phyloP scores from a whole-genome alignment of 768 basidiomycete species.

The Naganishia vishniacii region DNA sequence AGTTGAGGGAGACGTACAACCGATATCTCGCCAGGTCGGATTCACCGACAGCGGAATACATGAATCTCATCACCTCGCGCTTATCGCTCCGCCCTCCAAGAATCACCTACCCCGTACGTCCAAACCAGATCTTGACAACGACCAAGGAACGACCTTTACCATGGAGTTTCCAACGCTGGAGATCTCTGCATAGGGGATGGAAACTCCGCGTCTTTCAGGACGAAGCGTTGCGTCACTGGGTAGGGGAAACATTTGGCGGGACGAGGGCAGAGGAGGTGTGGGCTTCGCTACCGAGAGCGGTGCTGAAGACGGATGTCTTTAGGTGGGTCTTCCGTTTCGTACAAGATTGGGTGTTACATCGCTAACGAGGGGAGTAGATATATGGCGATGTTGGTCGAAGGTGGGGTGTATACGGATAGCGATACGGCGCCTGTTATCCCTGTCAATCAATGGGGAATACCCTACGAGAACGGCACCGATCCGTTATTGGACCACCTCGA shows the following conservation, averaged over 20 bases:
- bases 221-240: constrained; percentile 31
- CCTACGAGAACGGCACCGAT: constrained; percentile 30
- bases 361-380: constrained; percentile 25
- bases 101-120: constrained; percentile 26
- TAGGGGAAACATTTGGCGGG: constrained; percentile 32
- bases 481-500: constrained; percentile 33
- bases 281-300: constrained; percentile 32
- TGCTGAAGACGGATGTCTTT: constrained; percentile 39
- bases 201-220: constrained; percentile 37
- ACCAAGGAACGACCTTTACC: constrained; percentile 29
- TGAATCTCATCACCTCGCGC: constrained; percentile 31
- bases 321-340: constrained; percentile 20
- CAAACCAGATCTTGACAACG: constrained; percentile 34
- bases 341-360: no score
- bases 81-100: constrained; percentile 32
- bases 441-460: constrained; percentile 33
- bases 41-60: background rate
- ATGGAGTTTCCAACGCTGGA: constrained; percentile 33
- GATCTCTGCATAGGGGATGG: constrained; percentile 35
- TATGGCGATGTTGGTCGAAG: constrained; percentile 37
- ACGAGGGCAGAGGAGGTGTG: constrained; percentile 35
- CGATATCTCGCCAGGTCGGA: constrained; percentile 25
- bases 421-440: constrained; percentile 33
- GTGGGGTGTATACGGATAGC: constrained; percentile 39
- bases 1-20: constrained; percentile 32